A percentile compares a stretch with the other conserved stretches of the same genome.
These are phyloP conservation scores for Dictyostelium purpureum DNA, from an alignment of 78 protist species.

Conservation along the genomic window DNA sequence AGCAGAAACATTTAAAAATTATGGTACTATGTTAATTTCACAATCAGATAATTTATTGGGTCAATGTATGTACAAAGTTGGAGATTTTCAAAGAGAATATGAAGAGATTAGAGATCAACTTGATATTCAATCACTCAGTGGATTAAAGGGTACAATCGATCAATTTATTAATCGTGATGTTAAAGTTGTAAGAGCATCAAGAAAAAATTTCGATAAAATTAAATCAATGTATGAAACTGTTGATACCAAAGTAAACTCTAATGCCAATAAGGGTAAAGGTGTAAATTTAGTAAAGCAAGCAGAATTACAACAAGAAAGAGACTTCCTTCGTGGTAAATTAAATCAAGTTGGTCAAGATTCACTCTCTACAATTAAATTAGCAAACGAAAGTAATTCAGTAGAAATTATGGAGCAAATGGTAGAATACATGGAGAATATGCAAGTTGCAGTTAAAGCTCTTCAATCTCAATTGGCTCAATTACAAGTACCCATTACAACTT, in stretches of 20 bases:
- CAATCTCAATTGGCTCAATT: constrained; percentile 7
- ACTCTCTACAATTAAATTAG: constrained; percentile 23
- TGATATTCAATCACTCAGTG: constrained; percentile 42
- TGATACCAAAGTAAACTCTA: constrained; percentile 1
- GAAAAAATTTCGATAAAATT: constrained; percentile 58
- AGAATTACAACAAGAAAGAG: constrained; percentile 70
- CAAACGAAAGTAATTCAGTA: constrained; percentile 29
- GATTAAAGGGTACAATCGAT: constrained; percentile 52
- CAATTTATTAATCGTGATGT: constrained; percentile 63
- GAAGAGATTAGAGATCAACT: constrained; percentile 44
- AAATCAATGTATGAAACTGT: constrained; percentile 41
- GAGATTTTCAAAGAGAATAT: constrained; percentile 60
- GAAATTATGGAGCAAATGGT: constrained; percentile 73
- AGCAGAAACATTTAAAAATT: constrained; percentile 77
- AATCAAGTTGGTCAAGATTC: constrained; percentile 44
- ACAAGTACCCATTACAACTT: constrained; percentile 12
- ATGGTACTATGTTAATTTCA: constrained; percentile 77
- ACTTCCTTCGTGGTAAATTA: constrained; percentile 19
- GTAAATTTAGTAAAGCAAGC: constrained; percentile 68
- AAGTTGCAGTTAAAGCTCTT: not conserved
- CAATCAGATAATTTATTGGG: constrained; percentile 68
- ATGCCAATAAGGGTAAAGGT: constrained; percentile 64
- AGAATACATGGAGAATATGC: constrained; percentile 57
- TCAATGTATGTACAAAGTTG: constrained; percentile 68
- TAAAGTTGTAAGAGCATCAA: constrained; percentile 23